phyloP scores from a whole-genome alignment of 1,139 yeast genomes.

The Pichia kudriavzevii region DNA sequence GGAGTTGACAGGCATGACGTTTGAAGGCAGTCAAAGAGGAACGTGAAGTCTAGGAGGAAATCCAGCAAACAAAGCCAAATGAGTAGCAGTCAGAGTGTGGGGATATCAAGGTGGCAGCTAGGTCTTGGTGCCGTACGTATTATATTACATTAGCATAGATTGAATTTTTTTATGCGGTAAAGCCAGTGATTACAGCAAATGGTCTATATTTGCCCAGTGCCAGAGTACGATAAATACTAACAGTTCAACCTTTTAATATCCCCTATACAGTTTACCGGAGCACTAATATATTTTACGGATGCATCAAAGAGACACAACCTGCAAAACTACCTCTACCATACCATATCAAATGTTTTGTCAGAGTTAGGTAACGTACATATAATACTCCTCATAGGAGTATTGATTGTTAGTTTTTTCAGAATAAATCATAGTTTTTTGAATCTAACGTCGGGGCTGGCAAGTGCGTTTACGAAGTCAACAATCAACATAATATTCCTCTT shows the following conservation, averaged over 20 bases:
- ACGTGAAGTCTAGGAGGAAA: neutral
- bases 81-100: constrained; percentile 3
- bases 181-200: too few relatives aligned
- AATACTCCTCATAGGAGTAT: constrained; percentile 16
- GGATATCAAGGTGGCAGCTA: constrained; percentile 11
- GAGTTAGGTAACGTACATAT: constrained; percentile 20
- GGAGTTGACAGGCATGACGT: neutral
- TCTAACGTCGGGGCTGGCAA: constrained; percentile 8
- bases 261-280: constrained; percentile 13
- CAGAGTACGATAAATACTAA: too few relatives aligned
- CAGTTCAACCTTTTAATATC: too few relatives aligned
- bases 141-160: too few relatives aligned
- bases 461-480: constrained; percentile 13
- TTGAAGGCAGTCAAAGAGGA: neutral
- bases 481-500: constrained; percentile 15
- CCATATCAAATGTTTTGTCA: constrained; percentile 16
- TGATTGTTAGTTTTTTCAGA: constrained; percentile 15
- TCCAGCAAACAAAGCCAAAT: neutral
- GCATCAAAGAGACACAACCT: constrained; percentile 16
- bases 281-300: constrained; percentile 20
- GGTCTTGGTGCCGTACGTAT: constrained; percentile 18
- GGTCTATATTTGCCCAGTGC: too few relatives aligned
- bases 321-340: constrained; percentile 14
- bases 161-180: too few relatives aligned
- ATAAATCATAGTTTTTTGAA: constrained; percentile 9